Evolutionary conservation across 768 basidiomycete genomes (phyloP).

Genomic region (Amanita fuliginea): DNA sequence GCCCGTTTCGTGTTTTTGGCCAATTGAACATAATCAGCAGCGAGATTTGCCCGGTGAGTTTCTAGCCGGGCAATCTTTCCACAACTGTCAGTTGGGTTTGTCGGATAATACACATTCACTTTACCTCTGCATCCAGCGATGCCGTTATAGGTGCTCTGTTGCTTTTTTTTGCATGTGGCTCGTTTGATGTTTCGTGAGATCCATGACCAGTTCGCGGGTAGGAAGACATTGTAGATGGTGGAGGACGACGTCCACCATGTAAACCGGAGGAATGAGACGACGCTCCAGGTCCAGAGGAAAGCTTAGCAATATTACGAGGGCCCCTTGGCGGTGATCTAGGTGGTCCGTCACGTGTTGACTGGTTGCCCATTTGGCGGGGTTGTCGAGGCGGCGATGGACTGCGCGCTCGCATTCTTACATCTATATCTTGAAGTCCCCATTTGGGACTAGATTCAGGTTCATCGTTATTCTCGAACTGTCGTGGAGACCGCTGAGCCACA

Average conservation of each 20-base stretch:
- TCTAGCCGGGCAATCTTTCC: slow-evolving; percentile 23
- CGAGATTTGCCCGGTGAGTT: slow-evolving; percentile 25
- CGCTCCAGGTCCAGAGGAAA: slow-evolving; percentile 10
- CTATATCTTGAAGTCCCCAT: slow-evolving; percentile 11
- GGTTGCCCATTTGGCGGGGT: slow-evolving; percentile 11
- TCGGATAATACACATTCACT: neutral
- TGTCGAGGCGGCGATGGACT: slow-evolving; percentile 17
- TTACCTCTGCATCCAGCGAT: slow-evolving; percentile 15
- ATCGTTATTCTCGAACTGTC: slow-evolving; percentile 1
- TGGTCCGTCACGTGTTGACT: slow-evolving; percentile 7
- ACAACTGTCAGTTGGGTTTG: neutral
- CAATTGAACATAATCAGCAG: slow-evolving; percentile 27
- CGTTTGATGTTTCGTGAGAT: neutral
- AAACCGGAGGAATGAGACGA: slow-evolving; percentile 9
- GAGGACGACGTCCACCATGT: slow-evolving; percentile 12
- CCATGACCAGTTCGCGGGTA: neutral
- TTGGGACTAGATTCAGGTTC: slow-evolving; percentile 9
- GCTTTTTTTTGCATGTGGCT: neutral
- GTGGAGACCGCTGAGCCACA: neutral
- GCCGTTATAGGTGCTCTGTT: slow-evolving; percentile 3
- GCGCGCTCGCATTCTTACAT: slow-evolving; percentile 11
- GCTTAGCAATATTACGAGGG: slow-evolving; percentile 21
- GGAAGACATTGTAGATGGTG: slow-evolving; percentile 2
- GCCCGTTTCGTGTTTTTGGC: slow-evolving; percentile 35
- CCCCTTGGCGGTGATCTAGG: slow-evolving; percentile 30